These are phyloP conservation scores for Cicer yamashitae DNA, from an alignment of 306 rosid genomes.

Conservation along the genomic window DNA sequence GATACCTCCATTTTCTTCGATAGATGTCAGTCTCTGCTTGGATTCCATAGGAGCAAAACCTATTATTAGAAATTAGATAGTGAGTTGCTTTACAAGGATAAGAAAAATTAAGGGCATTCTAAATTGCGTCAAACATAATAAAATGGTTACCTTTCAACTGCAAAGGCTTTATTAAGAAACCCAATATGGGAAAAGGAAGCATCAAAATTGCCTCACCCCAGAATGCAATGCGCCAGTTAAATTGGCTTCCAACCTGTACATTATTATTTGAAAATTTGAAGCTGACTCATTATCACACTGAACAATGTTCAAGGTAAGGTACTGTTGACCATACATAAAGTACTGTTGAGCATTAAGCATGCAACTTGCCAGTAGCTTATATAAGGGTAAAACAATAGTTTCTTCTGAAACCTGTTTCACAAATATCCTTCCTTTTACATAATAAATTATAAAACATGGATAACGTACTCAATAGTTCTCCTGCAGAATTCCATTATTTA, in stretches of 20 bases:
- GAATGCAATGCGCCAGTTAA: slow-evolving; percentile 86
- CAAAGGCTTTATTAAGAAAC: slow-evolving; percentile 82
- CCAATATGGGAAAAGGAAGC: slow-evolving; percentile 91
- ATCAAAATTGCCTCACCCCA: slow-evolving; percentile 83
- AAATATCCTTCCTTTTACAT: slow-evolving; percentile 13
- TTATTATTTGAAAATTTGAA: slow-evolving; percentile 35
- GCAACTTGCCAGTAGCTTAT: slow-evolving; percentile 25
- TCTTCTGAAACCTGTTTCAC: slow-evolving; percentile 13
- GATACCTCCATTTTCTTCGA: slow-evolving; percentile 68
- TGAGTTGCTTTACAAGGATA: slow-evolving; percentile 14
- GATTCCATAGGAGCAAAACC: slow-evolving; percentile 69
- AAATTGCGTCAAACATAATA: slow-evolving; percentile 40
- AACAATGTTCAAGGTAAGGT: slow-evolving; percentile 32
- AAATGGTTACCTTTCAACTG: slow-evolving; percentile 66
- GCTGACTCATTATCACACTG: slow-evolving; percentile 25
- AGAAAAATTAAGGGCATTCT: slow-evolving; percentile 24
- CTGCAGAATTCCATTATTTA: slow-evolving; percentile 1
- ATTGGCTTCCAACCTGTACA: slow-evolving; percentile 72
- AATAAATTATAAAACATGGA: slow-evolving; percentile 12
- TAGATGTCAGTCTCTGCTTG: slow-evolving; percentile 47
- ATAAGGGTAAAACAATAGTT: slow-evolving; percentile 24
- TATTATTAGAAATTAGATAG: slow-evolving; percentile 46
- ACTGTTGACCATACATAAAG: neutral
- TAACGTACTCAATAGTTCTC: slow-evolving; percentile 23
- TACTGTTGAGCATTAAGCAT: slow-evolving; percentile 15